Evolutionary conservation across 371 early-diverging fungal species (phyloP), one percentile per base, ranked within the genome.

Genomic region (Mycotypha africana): DNA sequence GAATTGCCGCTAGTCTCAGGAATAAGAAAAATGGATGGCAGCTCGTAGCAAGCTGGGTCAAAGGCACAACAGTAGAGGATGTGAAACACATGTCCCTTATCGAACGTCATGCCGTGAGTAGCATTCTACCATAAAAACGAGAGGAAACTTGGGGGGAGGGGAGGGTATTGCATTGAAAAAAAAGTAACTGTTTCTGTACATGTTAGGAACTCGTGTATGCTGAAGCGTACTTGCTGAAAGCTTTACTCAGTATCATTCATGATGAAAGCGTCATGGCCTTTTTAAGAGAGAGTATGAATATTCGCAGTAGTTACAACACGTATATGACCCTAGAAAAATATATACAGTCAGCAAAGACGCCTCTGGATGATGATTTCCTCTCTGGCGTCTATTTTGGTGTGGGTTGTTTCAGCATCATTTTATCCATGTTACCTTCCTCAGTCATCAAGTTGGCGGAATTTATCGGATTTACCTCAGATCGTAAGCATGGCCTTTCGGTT

Each of bases 231-330:
- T 53, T 91, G 31, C 44, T 88, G 33, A 78, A 80, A 28, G 84
- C 88, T 12, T 51, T 88, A 21, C 60, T 89, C 22, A 76, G 78
- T 48, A 71, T 88, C 15, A 53, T 85, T 23, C 70, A 72, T 28
- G 86, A 88, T 51, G 81, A 83, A 32, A 85, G 85, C 42, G 54
- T 88, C 32, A 60, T 89, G 23, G 67, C 81, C 0, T 84, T 90
- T 48, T 58, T 90, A 11, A 68, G 78, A 41, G 89, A 90, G 55
- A 81, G 90, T 25, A 57, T 89, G 46, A 77, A 81, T 38, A 86
- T 90, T 28, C 79, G 84, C 6, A 70, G 62, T 31, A 67, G 81
- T 17, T 88, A 86, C 55, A 69, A 64, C 19, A 74, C 71, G 8
- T 86, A 84, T 54, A 74, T 79, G 43, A 53, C 58, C 20, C 70